Conservation (phyloP, 345 rosid species). For the Dipteronia sinensis region DNA sequence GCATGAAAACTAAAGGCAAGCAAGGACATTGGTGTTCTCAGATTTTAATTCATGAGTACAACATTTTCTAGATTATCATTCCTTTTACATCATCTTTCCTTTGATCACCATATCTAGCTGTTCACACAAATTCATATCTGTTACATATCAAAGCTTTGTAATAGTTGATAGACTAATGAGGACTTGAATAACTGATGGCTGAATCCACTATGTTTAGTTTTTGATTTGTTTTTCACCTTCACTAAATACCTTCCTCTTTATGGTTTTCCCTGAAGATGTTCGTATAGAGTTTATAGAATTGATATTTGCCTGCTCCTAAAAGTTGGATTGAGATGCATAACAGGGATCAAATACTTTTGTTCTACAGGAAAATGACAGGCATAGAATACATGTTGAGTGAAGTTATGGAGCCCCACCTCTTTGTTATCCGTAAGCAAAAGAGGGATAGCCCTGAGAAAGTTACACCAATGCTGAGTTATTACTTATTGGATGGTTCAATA, state of each 20-base stretch:
- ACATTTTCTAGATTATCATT: not conserved
- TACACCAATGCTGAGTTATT: conserved; percentile 77
- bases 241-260: not conserved
- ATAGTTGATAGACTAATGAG: not conserved
- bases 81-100: not conserved
- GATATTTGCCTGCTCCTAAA: not conserved
- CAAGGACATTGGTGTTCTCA: not conserved
- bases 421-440: conserved; percentile 86
- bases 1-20: not conserved
- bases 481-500: conserved; percentile 84
- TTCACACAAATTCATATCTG: not conserved
- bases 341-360: not conserved
- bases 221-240: not conserved
- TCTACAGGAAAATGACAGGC: conserved; percentile 77
- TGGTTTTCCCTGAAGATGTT: not conserved
- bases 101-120: not conserved
- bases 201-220: not conserved
- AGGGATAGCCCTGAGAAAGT: conserved; percentile 93
- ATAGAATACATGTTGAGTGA: conserved; percentile 70
- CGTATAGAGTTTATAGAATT: not conserved
- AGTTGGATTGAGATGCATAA: not conserved
- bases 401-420: conserved; percentile 82
- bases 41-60: not conserved
- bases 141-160: not conserved
- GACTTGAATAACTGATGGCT: not conserved